Conservation (phyloP, 1,284 basidiomycete genomes). For the Gyrodon tennesseensis region DNA sequence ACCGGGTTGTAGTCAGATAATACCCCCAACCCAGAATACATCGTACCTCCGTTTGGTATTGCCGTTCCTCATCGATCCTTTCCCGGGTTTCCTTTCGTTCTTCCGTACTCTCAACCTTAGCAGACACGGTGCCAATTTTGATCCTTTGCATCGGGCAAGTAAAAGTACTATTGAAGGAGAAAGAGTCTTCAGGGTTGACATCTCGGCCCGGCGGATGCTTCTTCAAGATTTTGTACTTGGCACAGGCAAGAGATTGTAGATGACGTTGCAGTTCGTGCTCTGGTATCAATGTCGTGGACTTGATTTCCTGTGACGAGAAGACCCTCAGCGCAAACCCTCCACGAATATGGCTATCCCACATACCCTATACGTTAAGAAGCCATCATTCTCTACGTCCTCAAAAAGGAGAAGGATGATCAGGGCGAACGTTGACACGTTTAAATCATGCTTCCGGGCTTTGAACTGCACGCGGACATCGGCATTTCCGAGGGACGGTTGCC, state of each 20-base stretch:
- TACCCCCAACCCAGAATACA: slow-evolving; percentile 5
- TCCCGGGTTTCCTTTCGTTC: slow-evolving; percentile 92
- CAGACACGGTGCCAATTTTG: slow-evolving; percentile 92
- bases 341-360: slow-evolving; percentile 25
- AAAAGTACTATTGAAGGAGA: slow-evolving; percentile 89
- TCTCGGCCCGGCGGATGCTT: slow-evolving; percentile 92
- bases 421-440: slow-evolving; percentile 93
- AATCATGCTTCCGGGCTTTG: slow-evolving; percentile 78
- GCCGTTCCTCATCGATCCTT: slow-evolving; percentile 91
- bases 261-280: slow-evolving; percentile 85
- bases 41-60: slow-evolving; percentile 82
- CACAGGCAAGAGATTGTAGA: slow-evolving; percentile 94
- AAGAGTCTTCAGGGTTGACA: slow-evolving; percentile 72
- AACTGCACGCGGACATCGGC: slow-evolving; percentile 89
- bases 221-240: slow-evolving; percentile 92
- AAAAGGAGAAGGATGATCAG: slow-evolving; percentile 90
- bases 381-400: slow-evolving; percentile 67
- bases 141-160: slow-evolving; percentile 81
- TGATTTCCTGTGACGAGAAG: slow-evolving; percentile 58
- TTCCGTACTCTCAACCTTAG: slow-evolving; percentile 80
- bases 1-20: slow-evolving; percentile 15
- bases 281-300: slow-evolving; percentile 69
- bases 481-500: slow-evolving; percentile 92
- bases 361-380: slow-evolving; percentile 73
- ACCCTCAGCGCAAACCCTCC: slow-evolving; percentile 7